phyloP scores from a whole-genome alignment of 305 asterid species.

The Plantago rigida region DNA sequence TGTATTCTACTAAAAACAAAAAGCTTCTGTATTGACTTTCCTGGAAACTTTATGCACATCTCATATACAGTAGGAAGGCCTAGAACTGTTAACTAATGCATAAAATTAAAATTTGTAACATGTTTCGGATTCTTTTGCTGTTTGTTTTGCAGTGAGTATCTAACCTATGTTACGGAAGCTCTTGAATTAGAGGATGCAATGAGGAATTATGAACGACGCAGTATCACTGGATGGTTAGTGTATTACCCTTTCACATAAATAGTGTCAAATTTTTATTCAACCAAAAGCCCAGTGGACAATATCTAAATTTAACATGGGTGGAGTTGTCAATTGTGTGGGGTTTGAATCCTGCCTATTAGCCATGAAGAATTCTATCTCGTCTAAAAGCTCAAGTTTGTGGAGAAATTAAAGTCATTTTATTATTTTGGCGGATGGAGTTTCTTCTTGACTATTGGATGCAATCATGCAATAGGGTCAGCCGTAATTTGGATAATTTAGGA shows the following conservation, averaged over 20 bases:
- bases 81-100: not conserved
- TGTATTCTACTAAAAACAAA: too few relatives aligned
- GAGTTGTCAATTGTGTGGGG: too few relatives aligned
- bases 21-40: not conserved
- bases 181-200: slow-evolving; percentile 91
- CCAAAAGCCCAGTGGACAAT: too few relatives aligned
- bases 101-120: not conserved
- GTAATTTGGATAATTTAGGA: too few relatives aligned
- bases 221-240: slow-evolving; percentile 82
- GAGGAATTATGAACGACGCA: slow-evolving; percentile 80
- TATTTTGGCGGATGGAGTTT: too few relatives aligned
- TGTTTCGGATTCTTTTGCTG: slow-evolving; percentile 10
- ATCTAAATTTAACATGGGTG: too few relatives aligned
- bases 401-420: not conserved
- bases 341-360: too few relatives aligned
- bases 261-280: not conserved
- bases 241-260: slow-evolving; percentile 17
- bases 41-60: not conserved
- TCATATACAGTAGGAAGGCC: not conserved
- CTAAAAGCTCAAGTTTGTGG: slow-evolving; percentile 12
- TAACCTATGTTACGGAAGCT: slow-evolving; percentile 81
- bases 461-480: too few relatives aligned
- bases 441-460: too few relatives aligned
- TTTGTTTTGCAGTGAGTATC: slow-evolving; percentile 68
- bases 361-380: not conserved